These are phyloP conservation scores for Candida fluviatilis DNA, from an alignment of 805 yeast genomes.

Conservation along the genomic window DNA sequence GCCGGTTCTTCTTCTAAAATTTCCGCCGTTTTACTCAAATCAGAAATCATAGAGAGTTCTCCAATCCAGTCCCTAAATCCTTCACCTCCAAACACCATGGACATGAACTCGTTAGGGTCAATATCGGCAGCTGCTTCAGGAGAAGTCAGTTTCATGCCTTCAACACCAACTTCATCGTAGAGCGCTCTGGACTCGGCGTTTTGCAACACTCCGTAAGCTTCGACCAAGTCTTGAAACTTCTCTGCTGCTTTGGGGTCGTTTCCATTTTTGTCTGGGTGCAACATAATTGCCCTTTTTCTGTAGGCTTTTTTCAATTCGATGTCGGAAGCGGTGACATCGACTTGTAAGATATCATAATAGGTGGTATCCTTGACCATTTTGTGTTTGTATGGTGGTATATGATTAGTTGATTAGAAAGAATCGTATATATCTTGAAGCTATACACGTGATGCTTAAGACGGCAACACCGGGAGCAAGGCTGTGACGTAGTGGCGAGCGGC, in stretches of 20 bases:
- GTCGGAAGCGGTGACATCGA: constrained; percentile 64
- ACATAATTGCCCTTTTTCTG: constrained; percentile 80
- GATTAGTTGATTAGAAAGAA: too few relatives aligned
- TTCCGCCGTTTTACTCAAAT: constrained; percentile 62
- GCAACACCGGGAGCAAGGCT: background rate
- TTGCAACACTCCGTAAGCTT: constrained; percentile 75
- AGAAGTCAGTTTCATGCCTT: constrained; percentile 51
- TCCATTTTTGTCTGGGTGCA: constrained; percentile 97
- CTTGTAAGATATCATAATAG: constrained; percentile 79
- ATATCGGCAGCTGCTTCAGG: constrained; percentile 60
- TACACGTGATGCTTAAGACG: background rate
- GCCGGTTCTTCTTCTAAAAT: constrained; percentile 39
- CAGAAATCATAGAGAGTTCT: constrained; percentile 69
- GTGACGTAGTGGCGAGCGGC: background rate
- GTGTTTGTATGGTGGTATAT: too few relatives aligned
- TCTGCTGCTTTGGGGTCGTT: constrained; percentile 86
- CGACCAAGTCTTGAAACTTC: constrained; percentile 68
- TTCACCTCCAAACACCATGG: constrained; percentile 81
- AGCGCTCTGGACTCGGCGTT: constrained; percentile 63
- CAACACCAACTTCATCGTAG: constrained; percentile 77
- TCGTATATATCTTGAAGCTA: background rate
- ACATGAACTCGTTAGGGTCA: constrained; percentile 84
- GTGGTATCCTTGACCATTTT: constrained; percentile 79
- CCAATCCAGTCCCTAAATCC: constrained; percentile 82
- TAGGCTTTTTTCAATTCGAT: constrained; percentile 91